These are phyloP conservation scores for Stagonosporopsis rhizophila DNA, from an alignment of 2,329 filamentous ascomycete species.

Conservation along the genomic window DNA sequence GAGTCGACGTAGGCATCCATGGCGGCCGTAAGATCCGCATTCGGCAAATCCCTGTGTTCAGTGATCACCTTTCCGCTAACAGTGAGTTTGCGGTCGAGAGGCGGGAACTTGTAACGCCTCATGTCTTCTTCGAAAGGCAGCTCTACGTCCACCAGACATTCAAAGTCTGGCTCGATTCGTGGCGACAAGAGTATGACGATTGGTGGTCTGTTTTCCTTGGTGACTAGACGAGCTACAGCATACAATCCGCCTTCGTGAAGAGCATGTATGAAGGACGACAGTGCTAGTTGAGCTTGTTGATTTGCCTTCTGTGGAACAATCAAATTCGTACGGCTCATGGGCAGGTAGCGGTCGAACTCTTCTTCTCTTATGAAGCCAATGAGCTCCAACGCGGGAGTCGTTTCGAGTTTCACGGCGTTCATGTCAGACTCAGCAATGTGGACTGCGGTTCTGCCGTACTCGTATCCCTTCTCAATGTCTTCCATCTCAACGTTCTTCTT, in stretches of 20 bases:
- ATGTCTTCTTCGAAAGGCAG: conserved; percentile 94
- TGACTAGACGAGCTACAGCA: conserved; percentile 83
- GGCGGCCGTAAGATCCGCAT: conserved; percentile 72
- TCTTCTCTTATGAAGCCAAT: conserved; percentile 82
- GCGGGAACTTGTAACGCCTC: conserved; percentile 87
- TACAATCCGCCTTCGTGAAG: conserved; percentile 85
- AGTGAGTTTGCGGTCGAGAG: conserved; percentile 85
- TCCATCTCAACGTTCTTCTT: conserved; percentile 84
- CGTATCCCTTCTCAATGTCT: conserved; percentile 88
- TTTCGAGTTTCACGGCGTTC: conserved; percentile 88
- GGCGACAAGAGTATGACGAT: conserved; percentile 80
- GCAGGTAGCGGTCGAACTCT: conserved; percentile 83
- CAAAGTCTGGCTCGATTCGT: conserved; percentile 76
- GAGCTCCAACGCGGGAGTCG: conserved; percentile 75
- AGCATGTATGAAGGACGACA: conserved; percentile 89
- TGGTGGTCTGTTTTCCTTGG: conserved; percentile 83
- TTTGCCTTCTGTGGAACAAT: conserved; percentile 80
- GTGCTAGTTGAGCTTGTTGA: conserved; percentile 79
- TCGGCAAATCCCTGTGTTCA: conserved; percentile 84
- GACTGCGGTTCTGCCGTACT: conserved; percentile 91
- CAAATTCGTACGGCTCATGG: conserved; percentile 80
- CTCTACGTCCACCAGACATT: conserved; percentile 88
- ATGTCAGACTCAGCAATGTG: conserved; percentile 86
- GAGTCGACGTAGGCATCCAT: conserved; percentile 93
- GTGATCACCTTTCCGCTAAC: conserved; percentile 81